Percentiles rank a stretch among this genome's conserved stretches.
phyloP scores from a whole-genome alignment of 495 filamentous ascomycete genomes.

The Patellaria atrata region DNA sequence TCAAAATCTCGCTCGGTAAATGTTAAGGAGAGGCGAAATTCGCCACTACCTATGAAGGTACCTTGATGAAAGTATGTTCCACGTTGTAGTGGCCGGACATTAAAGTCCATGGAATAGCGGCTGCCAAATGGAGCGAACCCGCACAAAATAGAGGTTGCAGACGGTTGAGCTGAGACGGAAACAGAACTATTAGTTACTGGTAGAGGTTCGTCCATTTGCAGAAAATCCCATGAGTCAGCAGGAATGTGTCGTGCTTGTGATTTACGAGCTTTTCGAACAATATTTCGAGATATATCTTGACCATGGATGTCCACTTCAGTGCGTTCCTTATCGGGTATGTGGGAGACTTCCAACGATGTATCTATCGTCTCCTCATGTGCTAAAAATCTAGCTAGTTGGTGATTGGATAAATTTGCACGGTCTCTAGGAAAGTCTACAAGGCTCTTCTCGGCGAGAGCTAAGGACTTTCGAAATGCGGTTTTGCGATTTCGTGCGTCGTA shows the following conservation, averaged over 20 bases:
- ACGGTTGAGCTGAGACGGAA: too few species aligned
- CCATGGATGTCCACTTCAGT: too few species aligned
- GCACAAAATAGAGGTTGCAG: slow-evolving; percentile 26
- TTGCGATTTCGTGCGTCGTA: slow-evolving; percentile 16
- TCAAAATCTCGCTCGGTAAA: slow-evolving; percentile 31
- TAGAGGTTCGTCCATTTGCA: slow-evolving; percentile 26
- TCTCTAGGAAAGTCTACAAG: slow-evolving; percentile 1
- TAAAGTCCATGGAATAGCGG: slow-evolving; percentile 62
- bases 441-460: slow-evolving; percentile 13
- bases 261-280: slow-evolving; percentile 18
- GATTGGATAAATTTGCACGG: slow-evolving; percentile 3
- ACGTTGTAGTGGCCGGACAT: slow-evolving; percentile 45
- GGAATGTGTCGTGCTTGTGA: slow-evolving; percentile 17
- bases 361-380: slow-evolving; percentile 7
- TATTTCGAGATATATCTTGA: too few species aligned
- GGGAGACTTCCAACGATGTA: too few species aligned
- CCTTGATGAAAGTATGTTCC: slow-evolving; percentile 64
- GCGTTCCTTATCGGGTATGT: too few species aligned
- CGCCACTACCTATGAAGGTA: slow-evolving; percentile 63
- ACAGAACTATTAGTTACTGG: too few species aligned
- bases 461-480: slow-evolving; percentile 20
- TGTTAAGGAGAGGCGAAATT: slow-evolving; percentile 29
- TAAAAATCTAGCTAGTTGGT: slow-evolving; percentile 14
- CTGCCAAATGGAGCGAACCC: slow-evolving; percentile 45
- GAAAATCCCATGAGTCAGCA: slow-evolving; percentile 20